Percentiles rank a stretch among this genome's conserved stretches.
Evolutionary conservation across 148 eudicot species (phyloP).

Genomic region (Nyssa sinensis): DNA sequence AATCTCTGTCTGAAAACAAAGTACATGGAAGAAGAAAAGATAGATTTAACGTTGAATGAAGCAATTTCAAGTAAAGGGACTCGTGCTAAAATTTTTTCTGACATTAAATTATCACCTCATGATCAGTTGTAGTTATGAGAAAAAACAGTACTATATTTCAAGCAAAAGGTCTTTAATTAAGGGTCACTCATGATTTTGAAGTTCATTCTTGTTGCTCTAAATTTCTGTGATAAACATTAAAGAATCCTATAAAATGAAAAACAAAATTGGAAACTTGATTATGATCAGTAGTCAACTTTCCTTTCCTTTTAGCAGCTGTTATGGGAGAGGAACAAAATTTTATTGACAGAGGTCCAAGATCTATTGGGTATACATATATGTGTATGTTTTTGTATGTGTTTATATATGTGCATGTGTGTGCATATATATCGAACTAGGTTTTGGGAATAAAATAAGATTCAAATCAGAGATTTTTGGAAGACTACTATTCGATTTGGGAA

Average conservation of each 20-base stretch:
- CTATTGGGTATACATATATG: no score
- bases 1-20: slow-evolving; percentile 65
- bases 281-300: neutral
- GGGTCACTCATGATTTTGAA: neutral
- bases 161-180: neutral
- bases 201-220: slow-evolving; percentile 30
- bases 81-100: neutral
- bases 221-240: slow-evolving; percentile 29
- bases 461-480: slow-evolving; percentile 8
- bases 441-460: no score
- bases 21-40: neutral
- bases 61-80: neutral
- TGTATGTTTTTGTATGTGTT: no score
- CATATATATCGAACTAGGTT: neutral
- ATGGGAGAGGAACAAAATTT: neutral
- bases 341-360: no score
- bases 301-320: neutral
- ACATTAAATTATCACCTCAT: neutral
- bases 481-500: neutral
- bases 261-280: neutral
- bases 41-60: neutral
- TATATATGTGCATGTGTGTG: no score
- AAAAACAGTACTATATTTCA: slow-evolving; percentile 1
- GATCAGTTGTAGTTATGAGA: neutral
- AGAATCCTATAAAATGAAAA: slow-evolving; percentile 1